Evolutionary conservation across 140 eudicot species (phyloP).

Genomic region (Artemisia princeps): DNA sequence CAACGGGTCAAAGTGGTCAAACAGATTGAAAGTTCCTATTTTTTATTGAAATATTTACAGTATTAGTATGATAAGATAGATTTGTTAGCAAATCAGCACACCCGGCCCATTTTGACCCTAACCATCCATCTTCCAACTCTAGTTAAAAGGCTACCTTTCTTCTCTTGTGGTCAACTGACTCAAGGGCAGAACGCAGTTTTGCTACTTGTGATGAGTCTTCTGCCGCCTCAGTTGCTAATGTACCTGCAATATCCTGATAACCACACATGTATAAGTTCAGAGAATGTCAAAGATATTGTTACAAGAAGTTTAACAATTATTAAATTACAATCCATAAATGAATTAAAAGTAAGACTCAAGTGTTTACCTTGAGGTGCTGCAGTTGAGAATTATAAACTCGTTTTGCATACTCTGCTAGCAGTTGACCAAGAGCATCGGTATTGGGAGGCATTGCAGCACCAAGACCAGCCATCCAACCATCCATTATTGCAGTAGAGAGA

Average conservation of each 20-base stretch:
- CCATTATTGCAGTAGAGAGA: slow-evolving; percentile 98
- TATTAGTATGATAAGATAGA: no score
- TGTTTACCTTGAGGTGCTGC: slow-evolving; percentile 78
- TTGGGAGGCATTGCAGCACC: slow-evolving; percentile 87
- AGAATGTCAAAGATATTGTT: neutral
- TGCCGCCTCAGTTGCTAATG: slow-evolving; percentile 84
- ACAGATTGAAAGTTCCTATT: no score
- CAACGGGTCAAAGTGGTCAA: no score
- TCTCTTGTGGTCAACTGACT: slow-evolving; percentile 98
- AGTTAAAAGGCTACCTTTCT: slow-evolving; percentile 54
- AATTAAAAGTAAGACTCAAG: neutral
- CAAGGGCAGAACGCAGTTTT: slow-evolving; percentile 86
- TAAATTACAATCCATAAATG: neutral
- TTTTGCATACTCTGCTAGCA: slow-evolving; percentile 78
- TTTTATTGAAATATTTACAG: no score
- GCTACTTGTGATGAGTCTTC: slow-evolving; percentile 83
- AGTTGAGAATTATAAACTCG: slow-evolving; percentile 80
- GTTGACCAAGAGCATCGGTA: slow-evolving; percentile 97
- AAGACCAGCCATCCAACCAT: slow-evolving; percentile 99
- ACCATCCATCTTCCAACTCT: neutral
- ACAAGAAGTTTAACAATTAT: neutral
- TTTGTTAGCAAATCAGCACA: no score
- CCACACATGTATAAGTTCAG: slow-evolving; percentile 8
- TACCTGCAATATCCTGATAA: slow-evolving; percentile 88
- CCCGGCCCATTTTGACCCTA: no score